A percentile compares a stretch with the other conserved stretches of the same genome.
Conservation (phyloP, 129 eudicot genomes). For the Erigeron canadensis region DNA sequence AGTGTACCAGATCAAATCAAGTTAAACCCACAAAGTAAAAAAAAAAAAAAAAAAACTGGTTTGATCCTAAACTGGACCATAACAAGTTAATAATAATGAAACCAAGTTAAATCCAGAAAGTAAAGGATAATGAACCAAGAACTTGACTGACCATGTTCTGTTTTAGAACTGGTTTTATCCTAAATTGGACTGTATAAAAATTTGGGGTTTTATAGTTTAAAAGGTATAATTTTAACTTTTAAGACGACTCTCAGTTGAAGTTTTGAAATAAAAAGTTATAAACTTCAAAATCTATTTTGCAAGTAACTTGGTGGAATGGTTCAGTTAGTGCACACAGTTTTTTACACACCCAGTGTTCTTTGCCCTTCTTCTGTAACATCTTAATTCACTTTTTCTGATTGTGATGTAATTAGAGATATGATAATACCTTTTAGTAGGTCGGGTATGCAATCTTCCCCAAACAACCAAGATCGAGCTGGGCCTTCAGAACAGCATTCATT, state of each 20-base stretch:
- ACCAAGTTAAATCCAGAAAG: too few species aligned
- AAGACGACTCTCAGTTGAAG: neutral
- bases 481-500: slow-evolving; percentile 84
- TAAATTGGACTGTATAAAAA: neutral
- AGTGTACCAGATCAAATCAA: too few species aligned
- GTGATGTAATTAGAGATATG: neutral
- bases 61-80: too few species aligned
- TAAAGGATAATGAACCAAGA: too few species aligned
- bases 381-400: neutral
- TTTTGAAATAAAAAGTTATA: neutral
- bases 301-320: neutral
- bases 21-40: too few species aligned
- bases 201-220: neutral
- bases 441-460: slow-evolving; percentile 56
- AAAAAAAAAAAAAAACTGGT: too few species aligned
- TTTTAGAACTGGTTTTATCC: neutral
- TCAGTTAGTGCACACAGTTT: neutral
- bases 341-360: neutral
- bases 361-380: slow-evolving; percentile 2
- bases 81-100: too few species aligned
- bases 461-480: slow-evolving; percentile 78
- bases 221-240: neutral
- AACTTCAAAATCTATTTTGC: neutral
- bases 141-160: neutral
- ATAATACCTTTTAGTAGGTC: slow-evolving; percentile 39